These are phyloP conservation scores for Neurospora sp. DNA, from an alignment of 495 filamentous ascomycete species.

Conservation along the genomic window DNA sequence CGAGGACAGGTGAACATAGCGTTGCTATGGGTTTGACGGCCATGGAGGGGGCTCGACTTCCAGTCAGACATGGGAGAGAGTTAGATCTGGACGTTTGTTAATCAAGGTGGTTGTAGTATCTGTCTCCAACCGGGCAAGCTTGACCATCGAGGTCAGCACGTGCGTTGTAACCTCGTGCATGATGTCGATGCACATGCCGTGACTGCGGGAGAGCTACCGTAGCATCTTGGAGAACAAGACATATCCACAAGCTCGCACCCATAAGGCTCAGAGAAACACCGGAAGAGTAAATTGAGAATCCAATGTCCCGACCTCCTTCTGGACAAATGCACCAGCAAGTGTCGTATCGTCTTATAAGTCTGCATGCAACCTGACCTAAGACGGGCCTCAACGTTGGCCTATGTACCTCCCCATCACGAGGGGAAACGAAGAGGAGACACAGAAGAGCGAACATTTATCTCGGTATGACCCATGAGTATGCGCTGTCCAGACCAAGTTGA, in stretches of 20 bases:
- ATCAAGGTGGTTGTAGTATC: background rate
- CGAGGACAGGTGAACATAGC: background rate
- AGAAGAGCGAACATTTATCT: background rate
- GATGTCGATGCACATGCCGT: background rate
- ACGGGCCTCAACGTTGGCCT: background rate
- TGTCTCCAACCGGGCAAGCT: background rate
- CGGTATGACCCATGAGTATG: background rate
- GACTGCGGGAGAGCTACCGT: background rate
- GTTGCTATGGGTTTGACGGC: background rate
- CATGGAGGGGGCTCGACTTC: background rate
- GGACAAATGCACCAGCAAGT: background rate
- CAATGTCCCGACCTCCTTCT: background rate
- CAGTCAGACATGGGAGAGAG: background rate
- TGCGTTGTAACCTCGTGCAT: background rate
- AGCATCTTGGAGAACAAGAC: background rate
- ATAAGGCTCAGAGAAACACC: background rate
- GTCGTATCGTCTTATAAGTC: background rate
- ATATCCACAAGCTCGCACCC: background rate
- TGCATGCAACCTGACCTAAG: background rate
- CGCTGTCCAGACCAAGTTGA: background rate
- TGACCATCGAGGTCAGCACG: background rate
- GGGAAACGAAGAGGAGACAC: background rate
- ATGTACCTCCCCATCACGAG: background rate
- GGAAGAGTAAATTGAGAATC: background rate
- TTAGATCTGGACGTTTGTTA: background rate